Evolutionary conservation across 2,329 filamentous ascomycete genomes (phyloP).

Genomic region (Penicillium freii): DNA sequence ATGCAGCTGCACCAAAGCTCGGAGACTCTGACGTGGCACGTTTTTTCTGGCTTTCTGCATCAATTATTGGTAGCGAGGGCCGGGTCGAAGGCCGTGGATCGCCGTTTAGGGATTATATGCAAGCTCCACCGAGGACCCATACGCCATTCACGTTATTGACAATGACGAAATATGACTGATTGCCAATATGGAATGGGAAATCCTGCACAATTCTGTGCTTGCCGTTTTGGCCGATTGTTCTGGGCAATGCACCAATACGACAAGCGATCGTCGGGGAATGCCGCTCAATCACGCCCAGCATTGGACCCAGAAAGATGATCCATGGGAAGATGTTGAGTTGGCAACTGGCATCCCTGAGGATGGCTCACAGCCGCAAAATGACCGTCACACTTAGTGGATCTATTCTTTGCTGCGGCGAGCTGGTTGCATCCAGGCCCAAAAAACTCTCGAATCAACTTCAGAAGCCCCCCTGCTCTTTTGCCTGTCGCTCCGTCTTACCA

Average conservation of each 20-base stretch:
- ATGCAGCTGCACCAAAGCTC: constrained; percentile 42
- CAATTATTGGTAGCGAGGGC: constrained; percentile 26
- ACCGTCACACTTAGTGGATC: constrained; percentile 21
- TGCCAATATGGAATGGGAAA: constrained; percentile 9
- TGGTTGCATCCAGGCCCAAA: constrained; percentile 17
- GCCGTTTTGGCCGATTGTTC: background rate
- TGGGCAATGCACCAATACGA: constrained; percentile 13
- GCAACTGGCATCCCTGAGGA: constrained; percentile 29
- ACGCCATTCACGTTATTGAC: constrained; percentile 13
- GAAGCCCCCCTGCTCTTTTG: constrained; percentile 27
- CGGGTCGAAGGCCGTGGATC: constrained; percentile 26
- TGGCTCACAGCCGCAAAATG: constrained; percentile 23
- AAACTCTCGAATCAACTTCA: constrained; percentile 29
- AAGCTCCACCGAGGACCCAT: constrained; percentile 14
- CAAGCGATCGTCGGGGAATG: constrained; percentile 24
- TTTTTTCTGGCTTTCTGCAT: constrained; percentile 34
- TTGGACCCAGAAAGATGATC: constrained; percentile 22
- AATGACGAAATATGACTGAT: constrained; percentile 11
- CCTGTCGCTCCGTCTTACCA: constrained; percentile 27
- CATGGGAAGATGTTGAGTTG: constrained; percentile 30
- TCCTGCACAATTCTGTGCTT: constrained; percentile 14
- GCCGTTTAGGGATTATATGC: constrained; percentile 17
- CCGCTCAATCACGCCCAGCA: constrained; percentile 20
- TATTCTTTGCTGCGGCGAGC: constrained; percentile 16
- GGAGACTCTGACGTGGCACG: constrained; percentile 43